Evolutionary conservation across 148 eudicot species (phyloP).

Genomic region (Spergularia marina): DNA sequence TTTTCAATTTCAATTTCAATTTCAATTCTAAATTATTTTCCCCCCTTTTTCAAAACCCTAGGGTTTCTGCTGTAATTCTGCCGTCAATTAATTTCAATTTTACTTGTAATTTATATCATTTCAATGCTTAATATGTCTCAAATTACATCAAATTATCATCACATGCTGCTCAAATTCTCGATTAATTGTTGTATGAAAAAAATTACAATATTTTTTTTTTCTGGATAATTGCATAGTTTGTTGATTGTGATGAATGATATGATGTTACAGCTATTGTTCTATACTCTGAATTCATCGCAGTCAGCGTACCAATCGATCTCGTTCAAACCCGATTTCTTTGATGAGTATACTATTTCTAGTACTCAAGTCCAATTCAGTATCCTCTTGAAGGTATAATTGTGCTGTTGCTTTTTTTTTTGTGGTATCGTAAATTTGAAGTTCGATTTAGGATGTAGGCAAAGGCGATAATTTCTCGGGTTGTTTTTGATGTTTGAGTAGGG

Average conservation of each 20-base stretch:
- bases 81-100: too few relatives aligned
- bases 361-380: slow-evolving; percentile 77
- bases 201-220: not conserved
- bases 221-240: not conserved
- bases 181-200: not conserved
- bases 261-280: slow-evolving; percentile 60
- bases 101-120: too few relatives aligned
- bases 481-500: slow-evolving; percentile 44
- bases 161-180: not conserved
- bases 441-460: not conserved
- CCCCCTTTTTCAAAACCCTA: not conserved
- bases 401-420: not conserved
- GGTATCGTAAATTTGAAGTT: not conserved
- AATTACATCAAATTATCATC: not conserved
- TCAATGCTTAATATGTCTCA: not conserved
- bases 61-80: not conserved
- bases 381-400: slow-evolving; percentile 69
- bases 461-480: not conserved
- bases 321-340: slow-evolving; percentile 80
- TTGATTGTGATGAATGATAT: slow-evolving; percentile 5
- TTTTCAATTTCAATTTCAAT: not conserved
- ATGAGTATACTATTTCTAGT: slow-evolving; percentile 49
- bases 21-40: not conserved
- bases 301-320: slow-evolving; percentile 83
- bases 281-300: slow-evolving; percentile 83